Conservation (phyloP, 2,329 filamentous ascomycete species). For the Botryotinia convoluta region DNA sequence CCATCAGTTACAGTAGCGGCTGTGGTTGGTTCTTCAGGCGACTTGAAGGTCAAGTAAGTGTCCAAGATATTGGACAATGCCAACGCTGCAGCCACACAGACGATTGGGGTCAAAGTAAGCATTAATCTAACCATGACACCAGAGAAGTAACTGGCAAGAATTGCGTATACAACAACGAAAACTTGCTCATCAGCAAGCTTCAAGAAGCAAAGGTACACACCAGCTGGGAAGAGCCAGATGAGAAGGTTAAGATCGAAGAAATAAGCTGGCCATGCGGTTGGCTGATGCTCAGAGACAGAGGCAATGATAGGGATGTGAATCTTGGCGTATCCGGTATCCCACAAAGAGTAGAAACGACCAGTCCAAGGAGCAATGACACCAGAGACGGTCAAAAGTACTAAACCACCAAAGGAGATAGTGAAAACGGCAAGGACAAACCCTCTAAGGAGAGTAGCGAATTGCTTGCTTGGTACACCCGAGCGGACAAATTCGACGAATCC, state of each 20-base stretch:
- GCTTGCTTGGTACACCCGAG: conserved; percentile 82
- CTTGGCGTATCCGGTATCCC: conserved; percentile 98
- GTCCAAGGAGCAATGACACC: conserved; percentile 97
- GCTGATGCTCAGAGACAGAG: conserved; percentile 99
- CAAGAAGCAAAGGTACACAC: conserved; percentile 97
- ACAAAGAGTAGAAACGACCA: conserved; percentile 97
- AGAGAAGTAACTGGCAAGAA: conserved; percentile 95
- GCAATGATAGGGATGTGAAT: conserved; percentile 99
- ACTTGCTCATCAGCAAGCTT: conserved; percentile 93
- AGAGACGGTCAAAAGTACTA: conserved; percentile 83
- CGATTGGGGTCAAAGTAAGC: conserved; percentile 93
- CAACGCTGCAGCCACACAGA: conserved; percentile 90
- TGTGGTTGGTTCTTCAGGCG: conserved; percentile 52
- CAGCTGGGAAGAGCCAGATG: conserved; percentile 98
- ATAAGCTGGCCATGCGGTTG: conserved; percentile 97
- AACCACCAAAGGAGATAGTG: conserved; percentile 65
- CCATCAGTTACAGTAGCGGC: conserved; percentile 43
- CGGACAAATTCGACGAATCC: conserved; percentile 90
- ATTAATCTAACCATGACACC: conserved; percentile 99
- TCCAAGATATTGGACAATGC: conserved; percentile 86
- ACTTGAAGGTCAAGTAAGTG: conserved; percentile 69
- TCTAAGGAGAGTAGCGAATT: conserved; percentile 88
- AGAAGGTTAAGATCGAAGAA: conserved; percentile 98
- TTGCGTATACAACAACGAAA: conserved; percentile 95
- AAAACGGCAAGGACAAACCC: conserved; percentile 74